These are phyloP conservation scores for Mesotaenium endlicherianum DNA, from an alignment of 139 green algal genomes.

Conservation along the genomic window DNA sequence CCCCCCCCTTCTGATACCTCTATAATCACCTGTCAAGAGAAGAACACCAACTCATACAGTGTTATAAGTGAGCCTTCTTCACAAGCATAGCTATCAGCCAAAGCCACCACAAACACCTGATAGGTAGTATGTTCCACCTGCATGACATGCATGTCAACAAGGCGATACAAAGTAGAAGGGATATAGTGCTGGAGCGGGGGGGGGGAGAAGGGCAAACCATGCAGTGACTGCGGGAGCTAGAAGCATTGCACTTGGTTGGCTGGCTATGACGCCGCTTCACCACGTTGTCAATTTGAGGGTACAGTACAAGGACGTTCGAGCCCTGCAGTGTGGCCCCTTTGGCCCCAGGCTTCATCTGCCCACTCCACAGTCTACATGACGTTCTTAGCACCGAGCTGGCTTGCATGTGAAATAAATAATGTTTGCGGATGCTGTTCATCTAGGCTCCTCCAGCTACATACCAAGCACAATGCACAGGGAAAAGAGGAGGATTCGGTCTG, in stretches of 20 bases:
- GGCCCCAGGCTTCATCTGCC: too few species aligned
- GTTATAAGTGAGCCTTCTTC: not conserved
- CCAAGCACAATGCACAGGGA: too few species aligned
- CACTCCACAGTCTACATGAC: too few species aligned
- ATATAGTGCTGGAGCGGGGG: not conserved
- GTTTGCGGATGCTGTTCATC: too few species aligned
- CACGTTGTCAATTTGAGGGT: too few species aligned
- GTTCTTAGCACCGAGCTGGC: too few species aligned
- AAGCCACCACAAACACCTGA: not conserved
- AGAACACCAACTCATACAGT: not conserved
- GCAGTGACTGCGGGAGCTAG: constrained; percentile 1
- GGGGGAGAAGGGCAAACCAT: not conserved
- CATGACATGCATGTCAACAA: not conserved
- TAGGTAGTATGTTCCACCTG: not conserved
- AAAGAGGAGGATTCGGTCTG: too few species aligned
- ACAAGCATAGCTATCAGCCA: not conserved
- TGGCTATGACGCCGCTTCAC: not conserved
- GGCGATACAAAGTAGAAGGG: not conserved
- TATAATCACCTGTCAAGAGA: not conserved
- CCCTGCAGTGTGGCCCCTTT: too few species aligned
- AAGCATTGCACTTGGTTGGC: not conserved
- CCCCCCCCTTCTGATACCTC: not conserved
- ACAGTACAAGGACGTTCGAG: too few species aligned
- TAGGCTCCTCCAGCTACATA: too few species aligned
- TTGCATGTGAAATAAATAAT: too few species aligned